These are phyloP conservation scores for Candida caryicola DNA, from an alignment of 805 yeast species.

Conservation along the genomic window DNA sequence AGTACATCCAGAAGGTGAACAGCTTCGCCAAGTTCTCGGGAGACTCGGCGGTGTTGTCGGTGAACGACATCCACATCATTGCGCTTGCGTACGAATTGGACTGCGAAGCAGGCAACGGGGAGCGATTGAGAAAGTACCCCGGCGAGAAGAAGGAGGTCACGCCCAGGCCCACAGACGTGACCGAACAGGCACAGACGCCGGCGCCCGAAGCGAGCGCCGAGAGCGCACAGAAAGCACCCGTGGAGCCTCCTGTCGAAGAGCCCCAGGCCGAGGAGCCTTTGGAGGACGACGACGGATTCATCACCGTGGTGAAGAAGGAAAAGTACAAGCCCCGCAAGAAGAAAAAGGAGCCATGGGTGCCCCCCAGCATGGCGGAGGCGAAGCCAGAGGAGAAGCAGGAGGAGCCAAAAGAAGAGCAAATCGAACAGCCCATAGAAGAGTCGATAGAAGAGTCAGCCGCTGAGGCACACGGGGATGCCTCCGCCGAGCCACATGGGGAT, in stretches of 20 bases:
- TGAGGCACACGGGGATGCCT: conserved; percentile 5
- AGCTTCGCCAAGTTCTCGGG: conserved; percentile 87
- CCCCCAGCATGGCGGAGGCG: neutral
- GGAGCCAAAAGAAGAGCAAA: neutral
- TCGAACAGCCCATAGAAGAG: neutral
- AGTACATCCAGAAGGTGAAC: conserved; percentile 59
- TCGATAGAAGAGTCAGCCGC: neutral
- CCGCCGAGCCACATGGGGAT: conserved; percentile 1
- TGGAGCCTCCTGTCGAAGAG: conserved; percentile 8
- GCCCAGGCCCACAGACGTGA: no score
- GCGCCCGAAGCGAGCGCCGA: neutral
- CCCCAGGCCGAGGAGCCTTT: neutral
- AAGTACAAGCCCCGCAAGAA: conserved; percentile 5
- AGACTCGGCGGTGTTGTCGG: conserved; percentile 81
- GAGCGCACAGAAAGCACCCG: conserved; percentile 7
- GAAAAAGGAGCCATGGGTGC: conserved; percentile 4
- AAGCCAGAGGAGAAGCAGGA: conserved; percentile 1
- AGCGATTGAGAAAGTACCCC: conserved; percentile 69
- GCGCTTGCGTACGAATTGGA: conserved; percentile 91
- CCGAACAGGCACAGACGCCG: neutral
- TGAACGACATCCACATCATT: conserved; percentile 87
- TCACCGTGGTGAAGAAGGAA: conserved; percentile 15
- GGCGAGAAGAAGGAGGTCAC: conserved; percentile 49
- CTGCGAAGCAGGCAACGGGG: conserved; percentile 62
- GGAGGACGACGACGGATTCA: conserved; percentile 23